Conservation (phyloP, 2,329 filamentous ascomycete species). For the Trichoderma sp. region DNA sequence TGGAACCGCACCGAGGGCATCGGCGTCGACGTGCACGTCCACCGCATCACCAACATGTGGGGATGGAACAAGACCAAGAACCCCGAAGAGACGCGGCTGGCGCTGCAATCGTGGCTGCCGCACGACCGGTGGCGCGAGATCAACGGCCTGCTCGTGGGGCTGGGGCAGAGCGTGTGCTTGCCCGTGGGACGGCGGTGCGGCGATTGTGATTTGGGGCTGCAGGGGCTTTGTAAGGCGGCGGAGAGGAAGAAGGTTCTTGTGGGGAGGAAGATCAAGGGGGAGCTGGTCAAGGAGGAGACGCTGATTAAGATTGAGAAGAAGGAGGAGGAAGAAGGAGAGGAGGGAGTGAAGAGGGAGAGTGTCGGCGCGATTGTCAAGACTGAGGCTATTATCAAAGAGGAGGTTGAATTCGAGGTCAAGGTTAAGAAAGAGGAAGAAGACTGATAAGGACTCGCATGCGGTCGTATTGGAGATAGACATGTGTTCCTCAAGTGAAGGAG, state of each 20-base stretch:
- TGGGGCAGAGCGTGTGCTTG: conserved; percentile 85
- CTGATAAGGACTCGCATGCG: neutral
- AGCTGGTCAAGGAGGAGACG: conserved; percentile 36
- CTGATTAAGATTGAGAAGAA: conserved; percentile 32
- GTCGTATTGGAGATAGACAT: conserved; percentile 6
- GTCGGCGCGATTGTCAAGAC: conserved; percentile 32
- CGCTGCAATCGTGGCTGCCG: conserved; percentile 82
- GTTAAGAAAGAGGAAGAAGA: conserved; percentile 13
- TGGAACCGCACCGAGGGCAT: conserved; percentile 72
- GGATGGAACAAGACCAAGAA: conserved; percentile 82
- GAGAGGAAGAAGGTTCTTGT: conserved; percentile 65
- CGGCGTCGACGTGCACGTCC: conserved; percentile 92
- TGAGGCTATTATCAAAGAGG: conserved; percentile 34
- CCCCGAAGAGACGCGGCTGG: conserved; percentile 79
- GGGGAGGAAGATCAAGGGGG: conserved; percentile 52
- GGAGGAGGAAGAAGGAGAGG: conserved; percentile 34
- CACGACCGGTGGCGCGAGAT: conserved; percentile 88
- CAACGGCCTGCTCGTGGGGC: conserved; percentile 83
- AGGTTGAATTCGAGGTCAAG: conserved; percentile 19
- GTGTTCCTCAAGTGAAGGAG: neutral
- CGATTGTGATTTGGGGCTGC: conserved; percentile 78
- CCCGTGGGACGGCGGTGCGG: conserved; percentile 81
- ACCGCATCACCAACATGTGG: conserved; percentile 93
- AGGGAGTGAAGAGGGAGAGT: conserved; percentile 34
- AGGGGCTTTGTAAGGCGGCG: conserved; percentile 75